Evolutionary conservation across 73 alveolate genomes (phyloP), one percentile per base, ranked within the genome.

Genomic region (Urostyla sp.): DNA sequence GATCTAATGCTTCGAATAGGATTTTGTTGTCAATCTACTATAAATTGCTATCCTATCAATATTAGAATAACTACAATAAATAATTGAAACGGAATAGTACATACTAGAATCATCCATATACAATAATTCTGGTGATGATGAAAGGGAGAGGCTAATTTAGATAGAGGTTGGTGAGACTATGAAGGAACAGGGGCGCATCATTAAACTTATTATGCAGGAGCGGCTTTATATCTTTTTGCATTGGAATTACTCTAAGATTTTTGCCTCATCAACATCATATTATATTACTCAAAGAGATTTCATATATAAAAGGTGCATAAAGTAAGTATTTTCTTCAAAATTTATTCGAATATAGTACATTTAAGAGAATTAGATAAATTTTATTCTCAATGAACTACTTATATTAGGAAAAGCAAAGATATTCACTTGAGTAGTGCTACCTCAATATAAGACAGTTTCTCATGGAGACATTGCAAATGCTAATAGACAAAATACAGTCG

Each of bases 11-110:
- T 69, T n/a, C 54, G 72, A 69, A 48, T 67, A 69, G 7, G 83
- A 69, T 28, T 3, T 49, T 7, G 30, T 31, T 27, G 83, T 69
- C 3, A 48, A 69, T 45, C 48, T 59, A 20, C 54, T 69, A 7
- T 69, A 69, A 30, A 45, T 69, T 2, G 44, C 83, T 7, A 24
- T 24, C 44, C 2, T 48, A 6, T 23, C 44, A 35, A 49, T 69
- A n/a, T 34, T 69, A 0, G 49, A 32, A 32, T 69, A 46, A 34
- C 40, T 69, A 7, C 72, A 69, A 36, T 20, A 32, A 28, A 69
- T 69, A 34, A 53, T 69, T 48, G 83, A 69, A 28, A 69, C 83
- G 2, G 83, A 69, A 28, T 55, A 46, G 36, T 49, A 69, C 27
- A 69, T 69, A 10, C 60, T 69, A 24, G 67, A 69, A 36, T 16